Conservation (phyloP, 192 early-diverging fungal genomes). For the Backusella tuberculispora region DNA sequence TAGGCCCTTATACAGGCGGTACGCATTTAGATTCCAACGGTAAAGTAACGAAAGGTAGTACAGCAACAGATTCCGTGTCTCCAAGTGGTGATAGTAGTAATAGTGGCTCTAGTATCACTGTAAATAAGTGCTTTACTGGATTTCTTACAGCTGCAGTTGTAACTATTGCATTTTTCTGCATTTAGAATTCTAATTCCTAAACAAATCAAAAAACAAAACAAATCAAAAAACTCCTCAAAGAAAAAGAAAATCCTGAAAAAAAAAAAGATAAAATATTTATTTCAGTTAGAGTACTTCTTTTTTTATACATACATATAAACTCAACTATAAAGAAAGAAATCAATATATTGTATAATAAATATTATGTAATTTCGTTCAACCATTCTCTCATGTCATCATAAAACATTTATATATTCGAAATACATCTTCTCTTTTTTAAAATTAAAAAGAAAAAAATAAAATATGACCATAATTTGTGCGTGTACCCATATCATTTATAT, state of each 20-base stretch:
- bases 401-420: background rate
- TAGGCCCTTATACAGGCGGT: conserved; percentile 31
- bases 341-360: conserved; percentile 9
- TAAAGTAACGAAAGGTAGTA: conserved; percentile 15
- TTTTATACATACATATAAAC: background rate
- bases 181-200: background rate
- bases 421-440: background rate
- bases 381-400: background rate
- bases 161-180: conserved; percentile 3
- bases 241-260: background rate
- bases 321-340: background rate
- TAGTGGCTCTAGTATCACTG: background rate
- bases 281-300: background rate
- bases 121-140: background rate
- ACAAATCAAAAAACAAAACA: too few species aligned
- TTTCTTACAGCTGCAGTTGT: conserved; percentile 5
- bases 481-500: background rate
- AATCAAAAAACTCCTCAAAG: too few species aligned
- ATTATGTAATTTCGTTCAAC: background rate
- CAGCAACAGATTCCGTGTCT: background rate
- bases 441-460: background rate
- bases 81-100: background rate
- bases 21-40: conserved; percentile 20
- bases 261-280: conserved; percentile 7
- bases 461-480: background rate